Conservation (phyloP, 2,329 filamentous ascomycete species). For the Penicillium sumatraense region DNA sequence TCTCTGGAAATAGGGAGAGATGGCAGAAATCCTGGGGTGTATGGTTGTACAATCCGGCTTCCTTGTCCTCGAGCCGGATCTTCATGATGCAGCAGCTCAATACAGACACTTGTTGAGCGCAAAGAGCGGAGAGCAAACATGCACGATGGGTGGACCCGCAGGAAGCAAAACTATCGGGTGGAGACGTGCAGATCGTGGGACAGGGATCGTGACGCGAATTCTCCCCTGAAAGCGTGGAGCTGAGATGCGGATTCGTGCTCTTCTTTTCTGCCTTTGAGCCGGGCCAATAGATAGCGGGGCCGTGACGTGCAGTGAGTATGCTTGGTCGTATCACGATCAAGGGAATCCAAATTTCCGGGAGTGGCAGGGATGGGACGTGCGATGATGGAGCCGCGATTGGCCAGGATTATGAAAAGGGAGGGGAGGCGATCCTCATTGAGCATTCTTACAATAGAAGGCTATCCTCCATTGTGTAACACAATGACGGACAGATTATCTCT, state of each 20-base stretch:
- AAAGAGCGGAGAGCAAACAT: constrained; percentile 3
- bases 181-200: constrained; percentile 14
- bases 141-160: constrained; percentile 1
- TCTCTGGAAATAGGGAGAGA: neutral
- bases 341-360: constrained; percentile 5
- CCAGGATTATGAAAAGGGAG: neutral
- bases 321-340: neutral
- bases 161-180: constrained; percentile 17
- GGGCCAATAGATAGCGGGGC: constrained; percentile 8
- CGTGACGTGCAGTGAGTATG: constrained; percentile 13
- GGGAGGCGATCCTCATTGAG: neutral
- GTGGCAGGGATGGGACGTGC: neutral
- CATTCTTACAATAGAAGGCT: neutral
- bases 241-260: constrained; percentile 7
- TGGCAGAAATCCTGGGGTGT: neutral
- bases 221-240: constrained; percentile 15
- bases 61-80: neutral
- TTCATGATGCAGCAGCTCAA: neutral
- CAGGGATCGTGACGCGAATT: constrained; percentile 3
- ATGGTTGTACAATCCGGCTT: neutral
- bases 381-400: neutral
- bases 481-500: neutral
- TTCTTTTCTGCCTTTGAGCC: neutral
- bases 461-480: constrained; percentile 10
- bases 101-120: neutral